These are phyloP conservation scores for Fomitopsis betulina DNA, from an alignment of 1,284 basidiomycete species.

Conservation along the genomic window DNA sequence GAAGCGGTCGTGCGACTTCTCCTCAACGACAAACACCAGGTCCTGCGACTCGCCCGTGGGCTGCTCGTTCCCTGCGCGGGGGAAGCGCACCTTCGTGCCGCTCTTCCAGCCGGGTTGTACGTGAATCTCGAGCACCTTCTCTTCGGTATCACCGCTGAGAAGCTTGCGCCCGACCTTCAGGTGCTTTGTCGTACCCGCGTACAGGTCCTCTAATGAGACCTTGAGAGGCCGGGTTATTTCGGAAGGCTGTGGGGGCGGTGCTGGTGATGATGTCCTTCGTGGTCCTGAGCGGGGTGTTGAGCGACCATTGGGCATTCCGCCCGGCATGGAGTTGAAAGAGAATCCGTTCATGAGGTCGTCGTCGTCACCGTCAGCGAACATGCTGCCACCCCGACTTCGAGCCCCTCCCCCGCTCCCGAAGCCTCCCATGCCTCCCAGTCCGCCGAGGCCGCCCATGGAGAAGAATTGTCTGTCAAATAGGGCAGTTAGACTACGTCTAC, in stretches of 20 bases:
- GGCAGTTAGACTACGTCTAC: slow-evolving; percentile 14
- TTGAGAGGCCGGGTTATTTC: slow-evolving; percentile 86
- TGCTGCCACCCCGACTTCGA: slow-evolving; percentile 25
- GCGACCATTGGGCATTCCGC: slow-evolving; percentile 44
- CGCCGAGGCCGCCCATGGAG: slow-evolving; percentile 38
- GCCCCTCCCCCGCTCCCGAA: slow-evolving; percentile 32
- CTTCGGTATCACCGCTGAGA: slow-evolving; percentile 73
- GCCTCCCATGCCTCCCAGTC: slow-evolving; percentile 37
- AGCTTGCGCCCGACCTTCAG: slow-evolving; percentile 83
- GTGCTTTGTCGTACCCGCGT: slow-evolving; percentile 83
- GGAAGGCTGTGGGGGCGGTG: slow-evolving; percentile 34
- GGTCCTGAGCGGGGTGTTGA: slow-evolving; percentile 15
- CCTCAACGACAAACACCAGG: slow-evolving; percentile 88
- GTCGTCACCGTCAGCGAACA: slow-evolving; percentile 49
- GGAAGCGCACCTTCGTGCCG: slow-evolving; percentile 91
- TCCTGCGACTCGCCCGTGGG: slow-evolving; percentile 74
- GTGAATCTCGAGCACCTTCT: slow-evolving; percentile 89
- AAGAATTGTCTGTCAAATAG: slow-evolving; percentile 60
- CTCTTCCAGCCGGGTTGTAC: slow-evolving; percentile 85
- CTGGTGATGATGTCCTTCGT: slow-evolving; percentile 23
- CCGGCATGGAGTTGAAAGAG: slow-evolving; percentile 39
- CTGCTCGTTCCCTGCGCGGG: slow-evolving; percentile 83
- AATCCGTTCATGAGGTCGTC: slow-evolving; percentile 42
- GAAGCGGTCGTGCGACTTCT: slow-evolving; percentile 80
- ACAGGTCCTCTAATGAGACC: slow-evolving; percentile 89